These are phyloP conservation scores for Mucor mucedo DNA, from an alignment of 371 early-diverging fungal species.

Conservation along the genomic window DNA sequence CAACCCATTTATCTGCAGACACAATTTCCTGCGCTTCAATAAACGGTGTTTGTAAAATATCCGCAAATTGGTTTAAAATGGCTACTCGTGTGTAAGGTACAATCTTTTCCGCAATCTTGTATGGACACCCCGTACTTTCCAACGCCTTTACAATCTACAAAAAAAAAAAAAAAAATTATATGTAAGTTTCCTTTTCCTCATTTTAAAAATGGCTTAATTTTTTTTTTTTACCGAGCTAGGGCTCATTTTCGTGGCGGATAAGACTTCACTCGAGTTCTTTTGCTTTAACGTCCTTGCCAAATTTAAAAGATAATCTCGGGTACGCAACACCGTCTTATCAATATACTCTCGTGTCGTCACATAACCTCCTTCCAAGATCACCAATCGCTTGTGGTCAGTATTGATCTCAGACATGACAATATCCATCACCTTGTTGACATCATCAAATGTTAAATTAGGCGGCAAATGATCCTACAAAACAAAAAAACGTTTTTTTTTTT, in stretches of 20 bases:
- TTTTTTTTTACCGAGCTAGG: not conserved
- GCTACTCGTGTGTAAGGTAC: constrained; percentile 11
- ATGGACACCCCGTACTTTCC: constrained; percentile 20
- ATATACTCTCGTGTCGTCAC: constrained; percentile 26
- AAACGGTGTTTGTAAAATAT: constrained; percentile 29
- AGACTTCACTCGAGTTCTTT: not conserved
- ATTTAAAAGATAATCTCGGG: constrained; percentile 14
- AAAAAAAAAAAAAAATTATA: no score
- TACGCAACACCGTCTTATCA: constrained; percentile 18
- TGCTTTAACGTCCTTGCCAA: constrained; percentile 18
- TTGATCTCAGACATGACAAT: constrained; percentile 17
- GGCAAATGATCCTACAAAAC: constrained; percentile 20
- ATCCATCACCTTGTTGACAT: constrained; percentile 26
- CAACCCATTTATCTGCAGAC: constrained; percentile 24
- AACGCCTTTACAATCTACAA: constrained; percentile 28
- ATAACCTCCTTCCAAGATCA: constrained; percentile 25
- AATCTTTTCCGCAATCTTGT: constrained; percentile 18
- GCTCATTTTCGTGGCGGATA: not conserved
- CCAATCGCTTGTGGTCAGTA: constrained; percentile 4
- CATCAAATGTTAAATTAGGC: constrained; percentile 17
- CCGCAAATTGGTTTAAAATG: constrained; percentile 13
- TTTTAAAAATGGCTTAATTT: not conserved
- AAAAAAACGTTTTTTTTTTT: not conserved
- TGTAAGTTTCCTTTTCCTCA: not conserved
- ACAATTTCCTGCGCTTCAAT: constrained; percentile 15